A percentile compares a stretch with the other conserved stretches of the same genome.
These are phyloP conservation scores for Misopates orontium DNA, from an alignment of 257 asterid genomes.

Conservation along the genomic window DNA sequence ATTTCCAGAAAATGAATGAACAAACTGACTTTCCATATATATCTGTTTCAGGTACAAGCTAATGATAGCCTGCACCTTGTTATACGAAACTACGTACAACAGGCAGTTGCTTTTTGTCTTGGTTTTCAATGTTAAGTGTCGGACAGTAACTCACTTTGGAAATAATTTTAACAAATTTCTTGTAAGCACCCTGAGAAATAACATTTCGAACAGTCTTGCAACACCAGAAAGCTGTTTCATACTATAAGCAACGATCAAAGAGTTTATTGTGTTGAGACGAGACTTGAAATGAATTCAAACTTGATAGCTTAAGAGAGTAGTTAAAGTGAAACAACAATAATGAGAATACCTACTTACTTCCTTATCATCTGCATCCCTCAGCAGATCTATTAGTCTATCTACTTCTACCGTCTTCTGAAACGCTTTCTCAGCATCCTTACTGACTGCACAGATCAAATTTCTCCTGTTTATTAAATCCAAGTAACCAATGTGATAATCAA, in stretches of 20 bases:
- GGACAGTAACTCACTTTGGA: too few relatives aligned
- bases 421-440: slow-evolving; percentile 75
- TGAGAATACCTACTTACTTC: slow-evolving; percentile 57
- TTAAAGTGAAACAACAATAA: slow-evolving; percentile 7
- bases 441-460: slow-evolving; percentile 70
- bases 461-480: slow-evolving; percentile 76
- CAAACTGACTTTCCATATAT: not conserved
- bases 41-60: not conserved
- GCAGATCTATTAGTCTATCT: slow-evolving; percentile 80
- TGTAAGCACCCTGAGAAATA: too few relatives aligned
- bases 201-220: slow-evolving; percentile 1
- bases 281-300: slow-evolving; percentile 12
- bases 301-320: slow-evolving; percentile 17
- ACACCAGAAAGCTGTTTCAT: not conserved
- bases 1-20: slow-evolving; percentile 4
- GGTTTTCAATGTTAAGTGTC: not conserved
- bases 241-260: not conserved
- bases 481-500: slow-evolving; percentile 41
- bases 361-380: slow-evolving; percentile 74
- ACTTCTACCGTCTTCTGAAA: slow-evolving; percentile 84
- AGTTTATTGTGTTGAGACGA: slow-evolving; percentile 7
- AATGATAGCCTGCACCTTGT: not conserved
- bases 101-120: not conserved
- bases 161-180: too few relatives aligned
- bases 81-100: not conserved